Evolutionary conservation across 2,329 filamentous ascomycete genomes (phyloP).

Genomic region (Podosphaera fusca): DNA sequence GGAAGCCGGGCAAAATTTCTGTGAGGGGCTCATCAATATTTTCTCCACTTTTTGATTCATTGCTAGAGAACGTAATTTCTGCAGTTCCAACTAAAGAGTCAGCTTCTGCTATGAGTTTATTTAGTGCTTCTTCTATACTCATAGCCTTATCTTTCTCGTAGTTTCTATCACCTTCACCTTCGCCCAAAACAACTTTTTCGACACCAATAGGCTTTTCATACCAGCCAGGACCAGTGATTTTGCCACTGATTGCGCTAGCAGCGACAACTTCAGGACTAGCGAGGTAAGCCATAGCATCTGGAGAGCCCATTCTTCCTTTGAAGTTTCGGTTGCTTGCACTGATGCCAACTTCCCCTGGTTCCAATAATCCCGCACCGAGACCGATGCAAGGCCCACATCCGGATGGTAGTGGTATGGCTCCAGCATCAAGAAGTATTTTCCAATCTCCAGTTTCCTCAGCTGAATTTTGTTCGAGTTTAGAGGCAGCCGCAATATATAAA

Average conservation of each 20-base stretch:
- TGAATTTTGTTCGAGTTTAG: slow-evolving; percentile 46
- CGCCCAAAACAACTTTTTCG: slow-evolving; percentile 42
- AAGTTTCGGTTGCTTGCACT: slow-evolving; percentile 72
- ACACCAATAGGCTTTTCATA: slow-evolving; percentile 51
- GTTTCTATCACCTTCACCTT: slow-evolving; percentile 20
- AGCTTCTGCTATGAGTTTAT: slow-evolving; percentile 44
- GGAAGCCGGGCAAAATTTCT: slow-evolving; percentile 67
- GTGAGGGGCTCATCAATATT: slow-evolving; percentile 23
- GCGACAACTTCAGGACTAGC: slow-evolving; percentile 81
- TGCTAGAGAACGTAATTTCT: slow-evolving; percentile 14
- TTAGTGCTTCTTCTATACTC: slow-evolving; percentile 40
- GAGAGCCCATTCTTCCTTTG: slow-evolving; percentile 71
- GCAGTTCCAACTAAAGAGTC: slow-evolving; percentile 24
- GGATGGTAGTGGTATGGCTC: slow-evolving; percentile 45
- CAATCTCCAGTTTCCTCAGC: slow-evolving; percentile 70
- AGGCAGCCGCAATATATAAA: slow-evolving; percentile 80
- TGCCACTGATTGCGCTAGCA: slow-evolving; percentile 55
- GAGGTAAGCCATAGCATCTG: slow-evolving; percentile 62
- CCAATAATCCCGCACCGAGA: slow-evolving; percentile 50
- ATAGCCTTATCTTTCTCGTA: slow-evolving; percentile 30
- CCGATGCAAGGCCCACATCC: slow-evolving; percentile 78
- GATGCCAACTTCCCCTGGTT: slow-evolving; percentile 72
- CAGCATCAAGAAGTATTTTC: slow-evolving; percentile 60
- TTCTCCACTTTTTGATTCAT: slow-evolving; percentile 11
- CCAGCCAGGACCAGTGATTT: slow-evolving; percentile 53